phyloP scores from a whole-genome alignment of 495 filamentous ascomycete species.

The Thermothielavioides terrestris region DNA sequence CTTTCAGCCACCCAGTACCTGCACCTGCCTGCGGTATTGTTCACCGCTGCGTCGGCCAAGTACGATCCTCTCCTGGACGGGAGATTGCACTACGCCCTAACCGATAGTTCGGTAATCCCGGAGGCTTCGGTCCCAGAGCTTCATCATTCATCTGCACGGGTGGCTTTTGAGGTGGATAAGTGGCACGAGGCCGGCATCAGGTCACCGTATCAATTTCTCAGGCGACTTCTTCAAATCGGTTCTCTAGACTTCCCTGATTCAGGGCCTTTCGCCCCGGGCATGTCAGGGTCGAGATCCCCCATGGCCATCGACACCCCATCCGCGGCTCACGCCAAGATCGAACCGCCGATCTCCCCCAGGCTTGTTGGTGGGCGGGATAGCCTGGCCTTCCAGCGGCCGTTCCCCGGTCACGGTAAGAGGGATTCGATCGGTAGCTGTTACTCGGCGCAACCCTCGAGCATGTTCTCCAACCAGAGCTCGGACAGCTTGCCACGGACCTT shows the following conservation, averaged over 20 bases:
- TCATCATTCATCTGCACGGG: slow-evolving; percentile 21
- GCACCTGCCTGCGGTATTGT: slow-evolving; percentile 21
- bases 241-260: slow-evolving; percentile 22
- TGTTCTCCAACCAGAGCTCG: slow-evolving; percentile 18
- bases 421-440: slow-evolving; percentile 15
- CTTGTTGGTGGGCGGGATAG: background rate
- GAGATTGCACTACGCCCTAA: slow-evolving; percentile 21
- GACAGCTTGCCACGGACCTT: slow-evolving; percentile 21
- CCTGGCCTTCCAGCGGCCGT: background rate
- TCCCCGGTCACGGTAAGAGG: slow-evolving; percentile 3
- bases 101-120: slow-evolving; percentile 22
- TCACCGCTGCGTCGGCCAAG: slow-evolving; percentile 25
- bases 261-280: background rate
- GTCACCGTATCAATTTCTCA: slow-evolving; percentile 24
- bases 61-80: slow-evolving; percentile 26
- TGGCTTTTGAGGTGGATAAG: slow-evolving; percentile 20
- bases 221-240: slow-evolving; percentile 23
- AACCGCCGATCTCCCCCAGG: background rate
- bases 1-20: slow-evolving; percentile 22
- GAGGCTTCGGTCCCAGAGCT: slow-evolving; percentile 22
- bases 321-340: background rate
- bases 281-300: background rate
- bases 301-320: background rate
- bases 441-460: slow-evolving; percentile 14
- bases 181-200: slow-evolving; percentile 24